A percentile compares a stretch with the other conserved stretches of the same genome.
These are phyloP conservation scores for Pseudogymnoascus sp. DNA, from an alignment of 2,329 filamentous ascomycete species.

Conservation along the genomic window DNA sequence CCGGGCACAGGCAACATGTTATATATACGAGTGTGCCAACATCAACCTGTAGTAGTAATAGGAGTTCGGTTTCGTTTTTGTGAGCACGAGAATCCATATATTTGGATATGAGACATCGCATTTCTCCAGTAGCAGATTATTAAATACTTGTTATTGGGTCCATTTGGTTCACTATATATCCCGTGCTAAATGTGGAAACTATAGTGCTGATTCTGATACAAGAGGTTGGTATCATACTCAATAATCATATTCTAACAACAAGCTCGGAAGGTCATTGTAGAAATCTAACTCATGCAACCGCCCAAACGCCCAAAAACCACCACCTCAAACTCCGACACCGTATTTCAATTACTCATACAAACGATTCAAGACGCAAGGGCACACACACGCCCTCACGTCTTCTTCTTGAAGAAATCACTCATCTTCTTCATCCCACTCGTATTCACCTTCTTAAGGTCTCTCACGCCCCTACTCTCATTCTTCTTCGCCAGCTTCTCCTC, in stretches of 20 bases:
- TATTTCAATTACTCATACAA: slow-evolving; percentile 1
- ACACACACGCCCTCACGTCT: slow-evolving; percentile 16
- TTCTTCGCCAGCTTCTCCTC: slow-evolving; percentile 80
- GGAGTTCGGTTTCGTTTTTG: background rate
- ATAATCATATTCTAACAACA: no score
- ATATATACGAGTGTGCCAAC: background rate
- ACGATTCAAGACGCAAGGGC: no score
- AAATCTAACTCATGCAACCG: background rate
- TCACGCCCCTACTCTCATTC: slow-evolving; percentile 65
- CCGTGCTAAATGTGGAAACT: background rate
- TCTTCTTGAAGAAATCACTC: slow-evolving; percentile 84
- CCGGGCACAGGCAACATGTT: background rate
- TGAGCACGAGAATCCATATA: background rate
- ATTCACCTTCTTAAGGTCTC: slow-evolving; percentile 81
- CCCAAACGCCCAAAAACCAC: background rate
- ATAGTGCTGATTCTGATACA: background rate
- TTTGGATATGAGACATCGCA: background rate
- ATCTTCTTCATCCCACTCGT: slow-evolving; percentile 94
- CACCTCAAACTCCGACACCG: background rate
- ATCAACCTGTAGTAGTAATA: background rate
- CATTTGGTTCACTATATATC: background rate
- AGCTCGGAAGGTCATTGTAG: no score
- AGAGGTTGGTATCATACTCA: no score
- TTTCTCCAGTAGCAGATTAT: background rate
- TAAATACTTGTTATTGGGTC: slow-evolving; percentile 3